A percentile compares a stretch with the other conserved stretches of the same genome.
These are phyloP conservation scores for Paecilomyces formosus DNA, from an alignment of 2,329 filamentous ascomycete genomes.

Conservation along the genomic window DNA sequence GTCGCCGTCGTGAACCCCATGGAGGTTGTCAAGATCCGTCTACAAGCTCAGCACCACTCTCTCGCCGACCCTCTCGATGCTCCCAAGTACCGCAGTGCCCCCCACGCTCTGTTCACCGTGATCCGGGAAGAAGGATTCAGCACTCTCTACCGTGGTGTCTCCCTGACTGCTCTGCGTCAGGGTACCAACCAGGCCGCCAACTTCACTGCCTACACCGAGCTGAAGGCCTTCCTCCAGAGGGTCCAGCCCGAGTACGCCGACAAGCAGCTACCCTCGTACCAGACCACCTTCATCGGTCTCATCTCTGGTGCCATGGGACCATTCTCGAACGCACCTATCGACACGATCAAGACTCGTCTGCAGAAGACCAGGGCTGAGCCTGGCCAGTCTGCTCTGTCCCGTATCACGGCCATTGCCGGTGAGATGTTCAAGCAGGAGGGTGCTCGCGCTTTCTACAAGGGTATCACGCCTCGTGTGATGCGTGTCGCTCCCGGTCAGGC, in stretches of 20 bases:
- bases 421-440: conserved; percentile 95
- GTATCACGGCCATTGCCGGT: conserved; percentile 69
- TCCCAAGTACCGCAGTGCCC: conserved; percentile 95
- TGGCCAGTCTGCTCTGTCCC: conserved; percentile 69
- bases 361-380: conserved; percentile 80
- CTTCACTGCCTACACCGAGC: conserved; percentile 94
- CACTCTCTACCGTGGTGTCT: conserved; percentile 87
- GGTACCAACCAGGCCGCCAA: conserved; percentile 97
- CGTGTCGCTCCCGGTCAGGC: conserved; percentile 92
- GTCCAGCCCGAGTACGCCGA: conserved; percentile 63
- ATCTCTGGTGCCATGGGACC: conserved; percentile 93
- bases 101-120: conserved; percentile 75
- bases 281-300: conserved; percentile 85
- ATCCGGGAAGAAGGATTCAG: conserved; percentile 82
- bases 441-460: conserved; percentile 93
- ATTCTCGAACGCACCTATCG: conserved; percentile 92
- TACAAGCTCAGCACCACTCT: conserved; percentile 96
- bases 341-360: conserved; percentile 96
- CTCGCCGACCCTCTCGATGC: conserved; percentile 95
- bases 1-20: conserved; percentile 95
- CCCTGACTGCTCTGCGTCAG: conserved; percentile 85
- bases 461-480: conserved; percentile 96
- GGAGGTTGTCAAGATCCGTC: conserved; percentile 98
- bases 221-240: conserved; percentile 70
- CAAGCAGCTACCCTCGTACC: conserved; percentile 68